These are phyloP conservation scores for Monilinia vaccinii-corymbosi DNA, from an alignment of 2,329 filamentous ascomycete species.

Conservation along the genomic window DNA sequence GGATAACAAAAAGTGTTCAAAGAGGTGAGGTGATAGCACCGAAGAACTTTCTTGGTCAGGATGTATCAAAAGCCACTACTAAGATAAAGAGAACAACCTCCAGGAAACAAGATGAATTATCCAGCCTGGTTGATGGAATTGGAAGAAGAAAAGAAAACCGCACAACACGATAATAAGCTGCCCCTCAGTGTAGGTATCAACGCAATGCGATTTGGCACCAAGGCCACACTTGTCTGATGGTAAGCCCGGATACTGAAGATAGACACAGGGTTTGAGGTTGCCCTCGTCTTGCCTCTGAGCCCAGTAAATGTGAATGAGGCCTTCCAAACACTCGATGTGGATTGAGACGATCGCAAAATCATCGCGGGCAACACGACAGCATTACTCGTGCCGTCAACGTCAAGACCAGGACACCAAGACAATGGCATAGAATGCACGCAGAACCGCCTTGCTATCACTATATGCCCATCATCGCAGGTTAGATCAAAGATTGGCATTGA, in stretches of 20 bases:
- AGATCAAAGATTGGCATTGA: no score
- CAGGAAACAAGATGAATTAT: background rate
- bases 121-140: background rate
- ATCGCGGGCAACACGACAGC: no score
- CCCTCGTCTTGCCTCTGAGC: background rate
- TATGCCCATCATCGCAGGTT: no score
- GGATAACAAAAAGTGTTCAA: background rate
- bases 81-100: background rate
- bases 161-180: background rate
- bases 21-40: background rate
- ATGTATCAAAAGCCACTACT: background rate
- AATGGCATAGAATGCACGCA: no score
- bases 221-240: background rate
- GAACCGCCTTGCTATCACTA: no score
- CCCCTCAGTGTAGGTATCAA: background rate
- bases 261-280: background rate
- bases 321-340: no score
- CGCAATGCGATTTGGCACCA: background rate
- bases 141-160: background rate
- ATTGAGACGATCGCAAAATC: no score
- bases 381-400: background rate
- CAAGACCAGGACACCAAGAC: no score
- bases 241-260: background rate
- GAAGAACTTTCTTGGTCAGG: slow-evolving; percentile 4
- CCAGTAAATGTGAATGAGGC: no score